Conservation (phyloP, 192 early-diverging fungal genomes). For the Umbelopsis sp. region DNA sequence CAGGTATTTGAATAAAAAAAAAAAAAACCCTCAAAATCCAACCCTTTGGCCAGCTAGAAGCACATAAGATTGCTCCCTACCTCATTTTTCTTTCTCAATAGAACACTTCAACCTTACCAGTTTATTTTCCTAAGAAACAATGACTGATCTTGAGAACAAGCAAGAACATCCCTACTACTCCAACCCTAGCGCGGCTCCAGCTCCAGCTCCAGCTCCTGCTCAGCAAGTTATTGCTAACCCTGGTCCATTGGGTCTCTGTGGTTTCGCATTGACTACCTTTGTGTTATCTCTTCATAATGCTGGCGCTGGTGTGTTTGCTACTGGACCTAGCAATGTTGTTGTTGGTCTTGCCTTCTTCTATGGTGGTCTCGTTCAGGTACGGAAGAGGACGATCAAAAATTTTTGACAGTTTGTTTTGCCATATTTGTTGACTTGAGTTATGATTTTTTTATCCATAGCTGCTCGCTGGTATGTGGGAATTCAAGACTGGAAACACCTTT, state of each 20-base stretch:
- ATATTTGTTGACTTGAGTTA: background rate
- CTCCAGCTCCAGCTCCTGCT: constrained; percentile 31
- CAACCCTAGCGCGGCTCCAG: background rate
- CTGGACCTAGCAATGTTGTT: constrained; percentile 61
- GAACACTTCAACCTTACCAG: background rate
- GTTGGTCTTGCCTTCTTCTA: constrained; percentile 72
- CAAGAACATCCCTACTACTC: constrained; percentile 13
- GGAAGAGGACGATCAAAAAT: background rate
- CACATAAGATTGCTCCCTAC: no score
- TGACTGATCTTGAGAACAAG: constrained; percentile 12
- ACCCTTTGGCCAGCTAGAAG: background rate
- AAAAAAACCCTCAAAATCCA: background rate
- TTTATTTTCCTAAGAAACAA: background rate
- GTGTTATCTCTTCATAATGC: constrained; percentile 74
- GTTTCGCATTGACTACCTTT: constrained; percentile 71
- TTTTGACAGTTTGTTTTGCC: background rate
- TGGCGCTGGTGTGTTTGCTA: constrained; percentile 60
- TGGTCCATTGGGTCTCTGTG: constrained; percentile 61
- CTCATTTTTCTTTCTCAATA: background rate
- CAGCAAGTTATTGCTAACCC: constrained; percentile 54
- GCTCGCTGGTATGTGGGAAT: constrained; percentile 83
- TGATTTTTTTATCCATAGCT: constrained; percentile 27
- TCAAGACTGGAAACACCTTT: constrained; percentile 76
- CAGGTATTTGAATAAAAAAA: background rate
- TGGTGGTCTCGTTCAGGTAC: constrained; percentile 70